phyloP scores from a whole-genome alignment of 2,329 filamentous ascomycete species.

The Scedosporium minutisporum region DNA sequence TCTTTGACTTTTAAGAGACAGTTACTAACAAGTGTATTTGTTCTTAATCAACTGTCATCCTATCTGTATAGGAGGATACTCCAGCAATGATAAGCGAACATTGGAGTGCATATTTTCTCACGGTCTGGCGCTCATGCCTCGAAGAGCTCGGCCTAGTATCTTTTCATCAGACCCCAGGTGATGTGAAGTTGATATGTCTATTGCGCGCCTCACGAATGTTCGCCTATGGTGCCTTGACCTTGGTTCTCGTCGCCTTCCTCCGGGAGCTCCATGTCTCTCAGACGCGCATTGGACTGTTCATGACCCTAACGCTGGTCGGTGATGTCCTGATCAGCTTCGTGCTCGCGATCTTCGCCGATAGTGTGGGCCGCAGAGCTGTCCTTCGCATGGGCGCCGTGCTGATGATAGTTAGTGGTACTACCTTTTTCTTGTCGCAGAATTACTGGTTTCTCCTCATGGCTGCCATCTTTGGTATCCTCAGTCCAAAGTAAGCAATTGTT shows the following conservation, averaged over 20 bases:
- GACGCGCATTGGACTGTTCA: conserved; percentile 49
- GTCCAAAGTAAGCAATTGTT: conserved; percentile 32
- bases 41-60: too few relatives aligned
- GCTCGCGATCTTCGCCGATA: conserved; percentile 49
- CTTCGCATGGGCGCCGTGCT: conserved; percentile 43
- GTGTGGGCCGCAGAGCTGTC: conserved; percentile 42
- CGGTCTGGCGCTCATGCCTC: background rate
- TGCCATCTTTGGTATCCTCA: conserved; percentile 52
- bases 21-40: too few relatives aligned
- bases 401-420: conserved; percentile 45
- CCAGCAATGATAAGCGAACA: too few relatives aligned
- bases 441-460: conserved; percentile 51
- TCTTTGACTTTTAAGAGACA: too few relatives aligned
- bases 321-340: conserved; percentile 50
- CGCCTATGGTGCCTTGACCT: conserved; percentile 50
- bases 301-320: conserved; percentile 53
- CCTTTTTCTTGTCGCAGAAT: conserved; percentile 41
- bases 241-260: conserved; percentile 49
- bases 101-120: too few relatives aligned
- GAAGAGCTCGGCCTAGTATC: background rate
- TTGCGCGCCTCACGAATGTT: conserved; percentile 54
- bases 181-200: conserved; percentile 47
- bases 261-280: conserved; percentile 38
- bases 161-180: conserved; percentile 17
- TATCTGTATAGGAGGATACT: too few relatives aligned